Conservation (phyloP, 1,284 basidiomycete species). For the Marasmius oreades region DNA sequence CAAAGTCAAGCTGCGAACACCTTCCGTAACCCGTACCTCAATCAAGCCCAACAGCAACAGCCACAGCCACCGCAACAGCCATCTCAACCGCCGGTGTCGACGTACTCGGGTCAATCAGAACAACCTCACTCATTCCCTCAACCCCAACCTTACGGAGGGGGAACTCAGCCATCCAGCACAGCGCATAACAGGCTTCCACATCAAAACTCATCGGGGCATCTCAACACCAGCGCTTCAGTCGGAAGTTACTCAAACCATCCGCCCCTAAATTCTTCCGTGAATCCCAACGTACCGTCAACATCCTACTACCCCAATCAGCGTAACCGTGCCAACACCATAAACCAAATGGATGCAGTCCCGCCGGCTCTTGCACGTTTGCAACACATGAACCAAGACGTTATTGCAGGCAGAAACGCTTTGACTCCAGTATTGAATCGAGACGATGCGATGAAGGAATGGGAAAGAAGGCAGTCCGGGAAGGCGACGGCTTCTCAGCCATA, state of each 20-base stretch:
- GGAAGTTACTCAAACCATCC: conserved; percentile 29
- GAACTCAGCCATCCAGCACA: conserved; percentile 29
- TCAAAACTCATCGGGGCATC: conserved; percentile 48
- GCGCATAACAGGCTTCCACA: conserved; percentile 39
- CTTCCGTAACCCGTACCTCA: conserved; percentile 73
- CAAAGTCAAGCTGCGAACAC: conserved; percentile 66
- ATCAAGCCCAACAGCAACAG: conserved; percentile 31
- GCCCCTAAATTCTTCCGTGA: conserved; percentile 26
- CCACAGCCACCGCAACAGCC: conserved; percentile 33
- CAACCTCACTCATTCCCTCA: conserved; percentile 30
- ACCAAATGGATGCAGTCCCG: conserved; percentile 86
- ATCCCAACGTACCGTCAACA: conserved; percentile 54
- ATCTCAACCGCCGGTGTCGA: neutral
- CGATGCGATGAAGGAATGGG: conserved; percentile 89
- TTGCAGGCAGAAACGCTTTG: conserved; percentile 75
- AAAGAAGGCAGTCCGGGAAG: conserved; percentile 74
- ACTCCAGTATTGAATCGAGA: conserved; percentile 89
- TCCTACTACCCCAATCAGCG: conserved; percentile 70
- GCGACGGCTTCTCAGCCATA: conserved; percentile 66
- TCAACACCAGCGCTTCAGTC: conserved; percentile 36
- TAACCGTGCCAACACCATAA: conserved; percentile 85
- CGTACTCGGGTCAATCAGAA: conserved; percentile 21
- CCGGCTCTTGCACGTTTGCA: conserved; percentile 86
- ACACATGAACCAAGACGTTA: conserved; percentile 86
- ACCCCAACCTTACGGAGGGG: conserved; percentile 32